These are phyloP conservation scores for Holtermannia corniformis DNA, from an alignment of 768 basidiomycete species.

Conservation along the genomic window DNA sequence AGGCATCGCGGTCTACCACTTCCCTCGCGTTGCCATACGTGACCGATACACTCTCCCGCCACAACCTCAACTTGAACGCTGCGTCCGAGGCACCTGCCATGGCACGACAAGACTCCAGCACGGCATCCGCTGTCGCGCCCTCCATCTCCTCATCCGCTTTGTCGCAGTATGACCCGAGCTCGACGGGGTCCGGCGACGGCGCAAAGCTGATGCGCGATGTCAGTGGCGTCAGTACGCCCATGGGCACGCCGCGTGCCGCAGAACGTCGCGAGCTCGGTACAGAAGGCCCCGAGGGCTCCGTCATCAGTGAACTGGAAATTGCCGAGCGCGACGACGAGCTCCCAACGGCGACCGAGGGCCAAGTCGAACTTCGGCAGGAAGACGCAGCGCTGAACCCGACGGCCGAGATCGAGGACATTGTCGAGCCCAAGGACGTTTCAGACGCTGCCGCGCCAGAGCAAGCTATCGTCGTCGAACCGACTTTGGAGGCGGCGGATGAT, in stretches of 20 bases:
- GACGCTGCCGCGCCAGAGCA: too few relatives aligned
- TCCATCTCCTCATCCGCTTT: constrained; percentile 7
- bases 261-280: constrained; percentile 17
- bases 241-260: constrained; percentile 25
- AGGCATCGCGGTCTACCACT: constrained; percentile 21
- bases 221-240: constrained; percentile 28
- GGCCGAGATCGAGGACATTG: not conserved
- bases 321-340: too few relatives aligned
- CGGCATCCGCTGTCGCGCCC: constrained; percentile 2
- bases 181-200: constrained; percentile 15
- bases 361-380: not conserved
- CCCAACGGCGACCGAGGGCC: too few relatives aligned
- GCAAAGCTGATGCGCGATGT: constrained; percentile 28
- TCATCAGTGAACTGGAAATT: constrained; percentile 11
- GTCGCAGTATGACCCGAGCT: constrained; percentile 2
- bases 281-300: constrained; percentile 12
- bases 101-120: constrained; percentile 7
- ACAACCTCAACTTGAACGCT: constrained; percentile 5
- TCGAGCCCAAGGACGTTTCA: too few relatives aligned
- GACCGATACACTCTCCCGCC: constrained; percentile 2
- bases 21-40: constrained; percentile 18
- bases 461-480: too few relatives aligned
- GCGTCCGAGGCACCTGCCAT: not conserved
- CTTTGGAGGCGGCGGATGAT: too few relatives aligned
- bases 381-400: not conserved